Evolutionary conservation across 306 rosid species (phyloP), one percentile per base, ranked within the genome.

Genomic region (Phaseolus lunatus): DNA sequence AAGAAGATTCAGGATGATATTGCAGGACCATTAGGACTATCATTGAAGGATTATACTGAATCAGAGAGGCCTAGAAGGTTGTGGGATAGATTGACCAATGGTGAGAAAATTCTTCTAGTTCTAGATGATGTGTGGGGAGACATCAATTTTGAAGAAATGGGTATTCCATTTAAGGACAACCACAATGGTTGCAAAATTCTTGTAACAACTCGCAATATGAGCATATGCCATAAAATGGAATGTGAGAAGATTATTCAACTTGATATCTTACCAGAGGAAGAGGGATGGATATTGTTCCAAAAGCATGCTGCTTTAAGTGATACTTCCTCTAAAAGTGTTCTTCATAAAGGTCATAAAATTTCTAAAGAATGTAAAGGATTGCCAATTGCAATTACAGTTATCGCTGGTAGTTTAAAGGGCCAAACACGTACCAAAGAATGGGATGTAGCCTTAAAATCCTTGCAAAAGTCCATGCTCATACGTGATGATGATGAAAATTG

Each of bases 1-100:
- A 66, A 11, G 15, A 57, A 57, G 11, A 73, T 83, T 52, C 83
- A 63, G 39, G 76, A 35, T 27, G 66, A 73, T 1, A 68, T 83
- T 73, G 86, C 83, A 16, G 57, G 11, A 0, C 53, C 66, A 0
- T 61, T 83, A 1, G 29, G 52, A 1, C 49, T 83, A 4, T 0
- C 0, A 14, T 7, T 13, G 0, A 1, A 73, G 0, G 16, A 41
- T 0, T 18, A 2, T 2, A 20, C 0, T 4, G 77, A 67, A 7
- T 27, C 2, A 0, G 78, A 58, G 1, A 35, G 48, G 2, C 68
- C 26, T 0, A 12, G 1, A 16, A 48, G 2, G 22, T 49, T 49
- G 56, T 5, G 10, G 56, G 5, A 8, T 6, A 16, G 56, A 49
- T 49, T 49, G 10, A 49, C 22, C 1, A n/a, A 49, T n/a, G 56